Evolutionary conservation across 768 basidiomycete species (phyloP), one percentile per base, ranked within the genome.

Genomic region (Hygrophoropsis aurantiaca): DNA sequence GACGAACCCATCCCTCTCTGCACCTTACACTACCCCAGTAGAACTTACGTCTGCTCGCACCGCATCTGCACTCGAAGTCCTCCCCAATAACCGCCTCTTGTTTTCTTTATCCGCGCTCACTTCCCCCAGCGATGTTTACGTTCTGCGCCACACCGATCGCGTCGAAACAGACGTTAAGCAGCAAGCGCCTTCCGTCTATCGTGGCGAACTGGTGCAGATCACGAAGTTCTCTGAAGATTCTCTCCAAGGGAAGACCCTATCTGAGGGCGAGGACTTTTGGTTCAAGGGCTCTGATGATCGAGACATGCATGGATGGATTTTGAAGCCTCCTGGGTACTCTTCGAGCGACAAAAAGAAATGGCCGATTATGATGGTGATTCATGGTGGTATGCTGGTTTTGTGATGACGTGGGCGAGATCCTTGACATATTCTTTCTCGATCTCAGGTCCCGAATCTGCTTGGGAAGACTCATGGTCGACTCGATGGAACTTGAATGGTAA

Each of bases 391-490:
- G 64, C n/a, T 60, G 23, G 2, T 15, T 41, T 42, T 26, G 16
- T 13, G 26, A 10, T 25, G 20, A 1, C 7, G n/a, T 16, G 30
- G 13, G 23, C 27, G 26, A 34, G 15, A 23, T 38, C 27, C 33
- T 46, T 25, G 35, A 45, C 49, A 9, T 55, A 11, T 20, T 50
- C 20, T 20, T 35, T 55, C 61, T 68, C 71, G 84, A 85, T 15
- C 87, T 87, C 5, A 72, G 84, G 85, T 15, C 87, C 88, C 5
- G 85, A 91, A 60, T 75, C 84, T 23, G 90, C 87, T 40, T 97
- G 93, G 94, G 82, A 84, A 54, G 94, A 97, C 59, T 75, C 81
- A 36, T 97, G 94, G 94, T 86, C 83, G 2, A 94, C 82, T 23
- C 74, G 92, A 44, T 95, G 94, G 94, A 97, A 97, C 67, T 88